These are phyloP conservation scores for Gossypium raimondii DNA, from an alignment of 345 rosid genomes.

Conservation along the genomic window DNA sequence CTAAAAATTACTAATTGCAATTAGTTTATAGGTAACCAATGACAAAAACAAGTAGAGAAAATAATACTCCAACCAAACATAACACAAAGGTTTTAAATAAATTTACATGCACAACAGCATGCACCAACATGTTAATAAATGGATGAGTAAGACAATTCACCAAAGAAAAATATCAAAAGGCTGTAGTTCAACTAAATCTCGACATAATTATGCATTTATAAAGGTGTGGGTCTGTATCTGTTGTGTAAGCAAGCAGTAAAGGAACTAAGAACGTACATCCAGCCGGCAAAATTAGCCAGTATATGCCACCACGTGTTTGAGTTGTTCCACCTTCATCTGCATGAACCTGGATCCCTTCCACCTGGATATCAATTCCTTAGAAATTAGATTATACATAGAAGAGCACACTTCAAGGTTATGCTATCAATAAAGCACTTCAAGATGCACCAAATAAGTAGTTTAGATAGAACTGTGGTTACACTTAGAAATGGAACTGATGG, in stretches of 20 bases:
- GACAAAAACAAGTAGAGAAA: too few species aligned
- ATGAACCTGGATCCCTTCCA: slow-evolving; percentile 67
- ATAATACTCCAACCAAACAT: too few species aligned
- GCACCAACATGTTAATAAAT: not conserved
- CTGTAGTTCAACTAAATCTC: not conserved
- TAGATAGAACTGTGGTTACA: not conserved
- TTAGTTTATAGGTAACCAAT: too few species aligned
- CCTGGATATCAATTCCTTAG: slow-evolving; percentile 30
- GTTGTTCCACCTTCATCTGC: slow-evolving; percentile 70
- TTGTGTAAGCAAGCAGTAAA: not conserved
- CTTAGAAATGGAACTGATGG: not conserved
- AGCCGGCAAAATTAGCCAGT: slow-evolving; percentile 59
- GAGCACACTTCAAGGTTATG: not conserved
- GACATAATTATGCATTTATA: not conserved
- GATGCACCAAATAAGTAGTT: not conserved
- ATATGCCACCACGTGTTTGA: slow-evolving; percentile 58
- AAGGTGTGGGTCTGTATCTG: slow-evolving; percentile 2
- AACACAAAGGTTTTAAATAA: not conserved
- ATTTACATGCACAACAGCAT: slow-evolving; percentile 1
- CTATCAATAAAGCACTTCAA: not conserved
- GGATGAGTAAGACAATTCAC: slow-evolving; percentile 2
- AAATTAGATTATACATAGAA: not conserved
- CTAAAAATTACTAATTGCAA: too few species aligned
- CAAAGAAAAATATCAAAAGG: not conserved
- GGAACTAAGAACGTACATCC: slow-evolving; percentile 43